Percentiles rank a stretch among this genome's conserved stretches.
These are phyloP conservation scores for Quercus rubra DNA, from an alignment of 306 rosid genomes.

Conservation along the genomic window DNA sequence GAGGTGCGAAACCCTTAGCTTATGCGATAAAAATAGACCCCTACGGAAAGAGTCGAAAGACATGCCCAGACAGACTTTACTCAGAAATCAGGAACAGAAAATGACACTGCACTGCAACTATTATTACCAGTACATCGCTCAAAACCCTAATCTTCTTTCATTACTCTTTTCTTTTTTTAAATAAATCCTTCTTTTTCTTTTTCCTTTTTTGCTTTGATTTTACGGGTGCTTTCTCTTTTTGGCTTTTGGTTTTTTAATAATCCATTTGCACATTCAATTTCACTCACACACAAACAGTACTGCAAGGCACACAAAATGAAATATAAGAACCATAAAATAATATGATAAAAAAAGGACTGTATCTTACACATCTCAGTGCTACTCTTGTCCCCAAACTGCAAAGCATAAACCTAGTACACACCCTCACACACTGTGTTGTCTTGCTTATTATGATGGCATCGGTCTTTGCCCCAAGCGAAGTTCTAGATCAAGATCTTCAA, in stretches of 20 bases:
- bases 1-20: conserved; percentile 28
- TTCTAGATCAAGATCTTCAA: conserved; percentile 86
- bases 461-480: conserved; percentile 78
- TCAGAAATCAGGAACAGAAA: conserved; percentile 57
- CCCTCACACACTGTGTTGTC: not conserved
- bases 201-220: not conserved
- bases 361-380: conserved; percentile 18
- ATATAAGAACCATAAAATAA: conserved; percentile 1
- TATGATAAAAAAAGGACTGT: conserved; percentile 14
- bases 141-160: conserved; percentile 43
- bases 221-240: conserved; percentile 13
- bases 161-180: conserved; percentile 3
- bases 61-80: conserved; percentile 50
- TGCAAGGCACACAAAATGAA: conserved; percentile 5
- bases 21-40: conserved; percentile 48
- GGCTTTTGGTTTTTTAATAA: conserved; percentile 13
- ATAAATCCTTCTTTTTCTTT: conserved; percentile 4
- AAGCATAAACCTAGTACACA: conserved; percentile 10
- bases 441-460: conserved; percentile 36
- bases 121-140: conserved; percentile 48
- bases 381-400: conserved; percentile 18
- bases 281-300: conserved; percentile 17
- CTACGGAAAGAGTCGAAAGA: conserved; percentile 52
- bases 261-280: conserved; percentile 27
- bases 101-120: conserved; percentile 91